Conservation (phyloP, 495 filamentous ascomycete species). For the Xylaria longipes region DNA sequence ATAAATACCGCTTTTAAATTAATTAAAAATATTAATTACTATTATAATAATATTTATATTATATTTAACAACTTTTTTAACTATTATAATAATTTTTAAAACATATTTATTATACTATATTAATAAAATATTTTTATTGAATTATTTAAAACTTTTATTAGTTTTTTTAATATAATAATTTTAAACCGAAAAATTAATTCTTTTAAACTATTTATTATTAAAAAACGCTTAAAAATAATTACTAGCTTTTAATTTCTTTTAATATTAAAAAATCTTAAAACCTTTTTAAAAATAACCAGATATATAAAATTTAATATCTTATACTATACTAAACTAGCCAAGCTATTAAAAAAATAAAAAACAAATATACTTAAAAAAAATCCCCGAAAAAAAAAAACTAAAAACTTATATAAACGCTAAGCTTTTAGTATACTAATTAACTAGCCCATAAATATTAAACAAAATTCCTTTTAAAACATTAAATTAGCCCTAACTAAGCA, state of each 20-base stretch:
- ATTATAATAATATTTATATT: conserved; percentile 22
- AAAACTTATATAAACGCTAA: neutral
- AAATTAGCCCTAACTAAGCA: conserved; percentile 3
- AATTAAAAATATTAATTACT: neutral
- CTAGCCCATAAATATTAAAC: neutral
- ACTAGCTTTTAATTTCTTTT: neutral
- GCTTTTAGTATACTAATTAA: neutral
- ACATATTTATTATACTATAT: neutral
- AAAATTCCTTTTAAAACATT: conserved; percentile 11
- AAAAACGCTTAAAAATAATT: conserved; percentile 13
- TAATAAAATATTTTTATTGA: conserved; percentile 17
- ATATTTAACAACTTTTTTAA: neutral
- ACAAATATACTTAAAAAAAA: no score
- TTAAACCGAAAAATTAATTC: conserved; percentile 4
- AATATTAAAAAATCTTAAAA: conserved; percentile 14
- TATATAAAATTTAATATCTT: conserved; percentile 20
- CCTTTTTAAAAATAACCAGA: conserved; percentile 6
- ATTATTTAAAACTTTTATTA: conserved; percentile 15
- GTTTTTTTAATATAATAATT: conserved; percentile 7
- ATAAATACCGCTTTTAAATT: conserved; percentile 16
- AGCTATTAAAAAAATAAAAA: no score
- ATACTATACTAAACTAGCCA: conserved; percentile 17
- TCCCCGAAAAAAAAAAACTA: no score
- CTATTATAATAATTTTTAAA: conserved; percentile 10
- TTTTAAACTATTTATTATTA: conserved; percentile 13